Percentiles rank a stretch among this genome's conserved stretches.
These are phyloP conservation scores for Trichoderma atroviride DNA, from an alignment of 2,329 filamentous ascomycete species.

Conservation along the genomic window DNA sequence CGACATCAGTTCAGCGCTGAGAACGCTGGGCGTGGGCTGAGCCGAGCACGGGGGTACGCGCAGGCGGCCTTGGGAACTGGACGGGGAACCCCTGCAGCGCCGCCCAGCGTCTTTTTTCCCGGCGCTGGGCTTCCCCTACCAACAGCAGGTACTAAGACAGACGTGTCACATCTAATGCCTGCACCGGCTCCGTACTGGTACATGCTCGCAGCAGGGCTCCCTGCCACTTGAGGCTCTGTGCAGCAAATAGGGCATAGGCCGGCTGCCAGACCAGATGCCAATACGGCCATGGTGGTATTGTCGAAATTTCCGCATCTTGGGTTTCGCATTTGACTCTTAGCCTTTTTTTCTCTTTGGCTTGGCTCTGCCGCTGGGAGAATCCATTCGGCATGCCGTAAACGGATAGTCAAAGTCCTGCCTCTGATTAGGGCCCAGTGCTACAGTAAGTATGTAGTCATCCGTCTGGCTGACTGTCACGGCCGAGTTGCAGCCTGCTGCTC, in stretches of 20 bases:
- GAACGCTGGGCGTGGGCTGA: neutral
- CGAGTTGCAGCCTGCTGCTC: neutral
- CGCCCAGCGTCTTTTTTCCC: neutral
- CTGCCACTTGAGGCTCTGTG: conserved; percentile 12
- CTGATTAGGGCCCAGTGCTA: neutral
- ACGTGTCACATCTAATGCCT: neutral
- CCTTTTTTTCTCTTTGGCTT: neutral
- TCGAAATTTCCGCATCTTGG: neutral
- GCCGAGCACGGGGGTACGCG: neutral
- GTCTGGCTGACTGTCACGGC: neutral
- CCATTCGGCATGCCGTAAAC: neutral
- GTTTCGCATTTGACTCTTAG: neutral
- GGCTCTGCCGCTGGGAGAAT: neutral
- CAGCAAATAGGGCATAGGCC: neutral
- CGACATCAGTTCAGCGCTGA: neutral
- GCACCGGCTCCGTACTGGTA: neutral
- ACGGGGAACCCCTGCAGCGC: conserved; percentile 12
- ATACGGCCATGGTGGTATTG: neutral
- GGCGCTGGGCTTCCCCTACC: neutral
- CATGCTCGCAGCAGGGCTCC: conserved; percentile 1
- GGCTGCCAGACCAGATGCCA: neutral
- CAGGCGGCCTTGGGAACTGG: neutral
- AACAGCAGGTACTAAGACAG: neutral
- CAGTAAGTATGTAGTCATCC: neutral
- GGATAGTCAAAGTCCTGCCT: neutral